These are phyloP conservation scores for Zygoascus sp. DNA, from an alignment of 1,139 yeast genomes.

Conservation along the genomic window DNA sequence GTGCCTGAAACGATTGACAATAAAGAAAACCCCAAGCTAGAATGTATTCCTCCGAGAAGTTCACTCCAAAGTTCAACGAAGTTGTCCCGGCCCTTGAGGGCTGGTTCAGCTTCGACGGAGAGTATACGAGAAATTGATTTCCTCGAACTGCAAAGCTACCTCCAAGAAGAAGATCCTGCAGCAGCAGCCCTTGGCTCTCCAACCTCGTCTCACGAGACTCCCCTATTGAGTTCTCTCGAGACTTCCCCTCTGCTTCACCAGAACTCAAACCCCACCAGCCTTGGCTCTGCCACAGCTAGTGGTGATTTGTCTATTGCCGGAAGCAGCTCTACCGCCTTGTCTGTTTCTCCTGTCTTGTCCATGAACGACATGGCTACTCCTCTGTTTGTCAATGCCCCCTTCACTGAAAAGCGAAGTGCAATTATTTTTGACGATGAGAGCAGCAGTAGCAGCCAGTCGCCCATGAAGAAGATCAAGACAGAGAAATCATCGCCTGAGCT, in stretches of 20 bases:
- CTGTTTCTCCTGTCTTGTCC: constrained; percentile 1
- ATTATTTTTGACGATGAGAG: not conserved
- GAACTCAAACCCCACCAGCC: not conserved
- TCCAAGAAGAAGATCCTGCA: not conserved
- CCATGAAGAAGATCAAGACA: not conserved
- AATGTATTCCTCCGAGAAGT: not conserved
- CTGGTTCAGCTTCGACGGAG: not conserved
- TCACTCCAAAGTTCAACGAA: not conserved
- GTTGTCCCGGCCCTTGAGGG: not conserved
- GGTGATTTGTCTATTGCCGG: not conserved
- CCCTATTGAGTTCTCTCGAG: constrained; percentile 4
- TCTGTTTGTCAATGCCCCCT: not conserved
- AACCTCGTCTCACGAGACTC: not conserved
- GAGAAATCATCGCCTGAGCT: not conserved
- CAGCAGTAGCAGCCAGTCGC: not conserved
- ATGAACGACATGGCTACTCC: constrained; percentile 8
- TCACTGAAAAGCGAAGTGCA: constrained; percentile 1
- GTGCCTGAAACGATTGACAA: not conserved
- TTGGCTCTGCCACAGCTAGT: not conserved
- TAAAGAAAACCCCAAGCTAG: not conserved
- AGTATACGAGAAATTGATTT: constrained; percentile 1
- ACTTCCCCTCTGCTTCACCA: constrained; percentile 3
- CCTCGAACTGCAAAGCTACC: not conserved
- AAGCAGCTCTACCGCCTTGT: not conserved
- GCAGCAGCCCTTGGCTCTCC: not conserved